Conservation (phyloP, 139 green algal species). For the Chlamydomonas applanata region DNA sequence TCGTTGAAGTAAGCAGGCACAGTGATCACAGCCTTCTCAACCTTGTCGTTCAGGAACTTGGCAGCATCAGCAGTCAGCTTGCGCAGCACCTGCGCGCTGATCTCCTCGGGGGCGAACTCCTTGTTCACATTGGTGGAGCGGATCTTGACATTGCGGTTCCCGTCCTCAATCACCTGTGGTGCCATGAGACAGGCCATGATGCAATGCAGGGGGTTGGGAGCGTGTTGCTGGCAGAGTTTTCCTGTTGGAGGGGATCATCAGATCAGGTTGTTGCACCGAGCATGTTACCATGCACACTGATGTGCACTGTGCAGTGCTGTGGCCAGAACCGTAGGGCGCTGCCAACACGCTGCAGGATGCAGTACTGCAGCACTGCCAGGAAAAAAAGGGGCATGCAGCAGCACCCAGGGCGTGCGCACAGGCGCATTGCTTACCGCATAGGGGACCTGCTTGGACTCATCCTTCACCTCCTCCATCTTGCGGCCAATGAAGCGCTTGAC, state of each 20-base stretch:
- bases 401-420: not conserved
- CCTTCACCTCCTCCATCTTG: constrained; percentile 86
- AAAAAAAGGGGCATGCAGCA: too few relatives aligned
- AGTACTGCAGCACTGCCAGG: too few relatives aligned
- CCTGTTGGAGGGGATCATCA: too few relatives aligned
- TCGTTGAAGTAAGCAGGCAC: constrained; percentile 99
- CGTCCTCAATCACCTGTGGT: constrained; percentile 75
- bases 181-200: too few relatives aligned
- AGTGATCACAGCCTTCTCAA: constrained; percentile 96
- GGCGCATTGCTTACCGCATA: constrained; percentile 66
- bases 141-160: constrained; percentile 95
- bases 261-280: too few relatives aligned
- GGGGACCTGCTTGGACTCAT: constrained; percentile 91
- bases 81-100: constrained; percentile 92
- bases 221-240: too few relatives aligned
- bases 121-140: constrained; percentile 83
- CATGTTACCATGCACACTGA: too few relatives aligned
- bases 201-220: too few relatives aligned
- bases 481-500: constrained; percentile 99
- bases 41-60: constrained; percentile 82
- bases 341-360: too few relatives aligned
- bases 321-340: too few relatives aligned
- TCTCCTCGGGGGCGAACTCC: constrained; percentile 97
- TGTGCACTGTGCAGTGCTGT: too few relatives aligned
- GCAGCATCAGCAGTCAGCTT: constrained; percentile 90